These are phyloP conservation scores for Debaryomyces maramus DNA, from an alignment of 805 yeast species.

Conservation along the genomic window DNA sequence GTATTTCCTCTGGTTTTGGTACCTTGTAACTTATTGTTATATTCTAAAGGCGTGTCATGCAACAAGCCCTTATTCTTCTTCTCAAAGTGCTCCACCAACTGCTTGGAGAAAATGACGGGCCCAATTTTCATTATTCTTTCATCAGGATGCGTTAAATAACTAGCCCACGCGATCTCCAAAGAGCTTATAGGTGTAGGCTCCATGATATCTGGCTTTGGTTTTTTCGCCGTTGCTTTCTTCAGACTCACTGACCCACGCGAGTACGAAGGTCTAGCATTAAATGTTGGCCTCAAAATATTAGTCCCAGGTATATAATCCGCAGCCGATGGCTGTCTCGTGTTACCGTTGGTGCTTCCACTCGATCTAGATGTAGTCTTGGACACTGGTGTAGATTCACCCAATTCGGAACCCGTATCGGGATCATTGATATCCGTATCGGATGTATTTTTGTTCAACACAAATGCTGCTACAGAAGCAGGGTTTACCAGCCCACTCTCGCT, in stretches of 20 bases:
- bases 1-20: slow-evolving; percentile 19
- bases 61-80: slow-evolving; percentile 56
- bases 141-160: slow-evolving; percentile 51
- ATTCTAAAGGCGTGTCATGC: slow-evolving; percentile 58
- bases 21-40: slow-evolving; percentile 23
- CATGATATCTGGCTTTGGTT: slow-evolving; percentile 28
- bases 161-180: slow-evolving; percentile 60
- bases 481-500: too few relatives aligned
- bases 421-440: slow-evolving; percentile 22
- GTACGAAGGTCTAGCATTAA: slow-evolving; percentile 31
- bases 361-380: slow-evolving; percentile 25
- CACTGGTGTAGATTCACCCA: not conserved
- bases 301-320: slow-evolving; percentile 62
- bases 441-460: slow-evolving; percentile 31
- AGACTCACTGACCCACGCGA: slow-evolving; percentile 18
- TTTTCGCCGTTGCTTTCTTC: slow-evolving; percentile 10
- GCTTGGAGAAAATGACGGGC: slow-evolving; percentile 46
- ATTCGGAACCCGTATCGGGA: not conserved
- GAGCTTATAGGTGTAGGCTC: slow-evolving; percentile 49
- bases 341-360: slow-evolving; percentile 27
- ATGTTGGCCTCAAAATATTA: slow-evolving; percentile 50
- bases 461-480: slow-evolving; percentile 44
- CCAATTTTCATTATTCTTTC: slow-evolving; percentile 64
- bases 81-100: slow-evolving; percentile 52
- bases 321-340: slow-evolving; percentile 28